These are phyloP conservation scores for Apiosordaria backusii DNA, from an alignment of 495 filamentous ascomycete species.

Conservation along the genomic window DNA sequence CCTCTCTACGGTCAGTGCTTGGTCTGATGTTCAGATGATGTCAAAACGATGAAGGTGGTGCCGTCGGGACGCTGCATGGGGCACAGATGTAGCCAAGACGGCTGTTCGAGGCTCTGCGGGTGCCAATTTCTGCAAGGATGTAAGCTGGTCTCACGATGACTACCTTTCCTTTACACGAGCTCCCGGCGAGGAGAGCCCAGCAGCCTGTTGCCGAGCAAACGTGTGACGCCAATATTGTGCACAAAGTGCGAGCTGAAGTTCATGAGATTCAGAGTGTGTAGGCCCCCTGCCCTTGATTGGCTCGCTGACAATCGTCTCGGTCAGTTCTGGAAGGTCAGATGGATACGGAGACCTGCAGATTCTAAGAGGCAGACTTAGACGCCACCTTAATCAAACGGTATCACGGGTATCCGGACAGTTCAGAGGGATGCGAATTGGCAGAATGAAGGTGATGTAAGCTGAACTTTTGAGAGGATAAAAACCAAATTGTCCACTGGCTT, in stretches of 20 bases:
- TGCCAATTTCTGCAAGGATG: background rate
- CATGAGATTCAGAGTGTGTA: background rate
- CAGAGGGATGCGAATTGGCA: background rate
- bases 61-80: background rate
- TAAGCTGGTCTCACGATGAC: background rate
- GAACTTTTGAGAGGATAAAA: background rate
- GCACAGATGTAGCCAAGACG: background rate
- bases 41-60: background rate
- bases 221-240: background rate
- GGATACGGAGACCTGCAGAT: too few species aligned
- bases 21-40: background rate
- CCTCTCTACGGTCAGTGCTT: background rate
- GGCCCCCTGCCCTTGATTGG: background rate
- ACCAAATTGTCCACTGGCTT: background rate
- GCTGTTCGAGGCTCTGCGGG: background rate
- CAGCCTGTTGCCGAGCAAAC: background rate
- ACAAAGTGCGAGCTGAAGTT: background rate
- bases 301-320: too few species aligned
- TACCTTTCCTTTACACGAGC: background rate
- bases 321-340: too few species aligned
- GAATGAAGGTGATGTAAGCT: background rate
- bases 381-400: too few species aligned
- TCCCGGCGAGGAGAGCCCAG: background rate
- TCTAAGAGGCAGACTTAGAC: too few species aligned
- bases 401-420: background rate